Evolutionary conservation across 352 stramenopile species (phyloP), one percentile per base, ranked within the genome.

Genomic region (Saprolegnia diclina): DNA sequence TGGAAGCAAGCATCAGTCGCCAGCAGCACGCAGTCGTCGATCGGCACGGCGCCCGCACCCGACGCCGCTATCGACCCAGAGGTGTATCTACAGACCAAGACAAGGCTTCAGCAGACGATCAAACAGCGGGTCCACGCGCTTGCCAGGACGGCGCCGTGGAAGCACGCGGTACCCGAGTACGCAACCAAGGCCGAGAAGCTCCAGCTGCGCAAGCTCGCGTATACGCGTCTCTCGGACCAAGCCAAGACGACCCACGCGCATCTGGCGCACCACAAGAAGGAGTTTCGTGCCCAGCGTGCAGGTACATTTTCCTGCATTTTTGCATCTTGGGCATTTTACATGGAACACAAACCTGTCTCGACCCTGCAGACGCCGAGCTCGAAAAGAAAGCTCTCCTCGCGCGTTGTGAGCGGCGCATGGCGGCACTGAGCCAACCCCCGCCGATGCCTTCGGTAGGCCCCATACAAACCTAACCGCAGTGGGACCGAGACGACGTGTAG

Each of bases 21-120:
- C 72, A 32, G 42, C 42, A 48, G 42, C 37, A 19, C 56, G 71
- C 53, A n/a, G 52, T 74, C 16, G 26, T 40, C 22, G 18, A 48
- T 24, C 29, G 65, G 55, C 16, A 13, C 26, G 35, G 62, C 71
- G 6, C 73, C 72, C 48, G 66, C 73, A 21, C 67, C 69, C 22
- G 73, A 73, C 24, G 67, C 59, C 6, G 29, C 72, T 4, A 13
- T 69, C 16, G 46, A 14, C 10, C 16, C 57, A 21, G 21, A 54
- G 13, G 40, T 24, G 13, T 66, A 54, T 35, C 22, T 66, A 18
- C 7, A 40, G 4, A 66, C 48, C 5, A 66, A 66, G 26, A 24
- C 48, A 40, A 21, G 5, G 11, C 48, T 66, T 6, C 40, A 54
- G 19, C 16, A 55, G 18, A 22, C 21, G 14, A 18, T 66, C 18